Evolutionary conservation across 2,329 filamentous ascomycete species (phyloP).

Genomic region (Teratosphaeria gauchensis): DNA sequence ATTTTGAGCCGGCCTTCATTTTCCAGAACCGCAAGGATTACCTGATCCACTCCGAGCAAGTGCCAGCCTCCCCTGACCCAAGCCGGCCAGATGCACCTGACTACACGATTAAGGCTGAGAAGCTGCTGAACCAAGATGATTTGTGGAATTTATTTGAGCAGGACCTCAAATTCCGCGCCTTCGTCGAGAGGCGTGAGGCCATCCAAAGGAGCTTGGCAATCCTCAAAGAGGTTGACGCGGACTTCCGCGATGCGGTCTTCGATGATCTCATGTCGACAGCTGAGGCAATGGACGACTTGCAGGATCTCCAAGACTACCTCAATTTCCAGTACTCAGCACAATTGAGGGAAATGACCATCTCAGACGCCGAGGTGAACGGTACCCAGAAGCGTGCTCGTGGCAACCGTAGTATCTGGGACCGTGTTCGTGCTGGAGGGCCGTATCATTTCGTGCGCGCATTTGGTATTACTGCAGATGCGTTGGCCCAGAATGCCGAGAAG

Average conservation of each 20-base stretch:
- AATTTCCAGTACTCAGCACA: slow-evolving; percentile 86
- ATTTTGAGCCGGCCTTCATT: slow-evolving; percentile 93
- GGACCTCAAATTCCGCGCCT: slow-evolving; percentile 87
- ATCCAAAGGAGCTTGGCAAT: slow-evolving; percentile 71
- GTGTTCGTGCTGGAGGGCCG: slow-evolving; percentile 68
- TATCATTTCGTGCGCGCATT: slow-evolving; percentile 80
- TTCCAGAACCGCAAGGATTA: slow-evolving; percentile 98
- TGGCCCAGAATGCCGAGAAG: slow-evolving; percentile 76
- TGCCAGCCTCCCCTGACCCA: slow-evolving; percentile 50
- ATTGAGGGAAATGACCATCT: slow-evolving; percentile 66
- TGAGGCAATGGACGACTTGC: slow-evolving; percentile 84
- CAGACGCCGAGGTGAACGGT: slow-evolving; percentile 52
- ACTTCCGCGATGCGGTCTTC: slow-evolving; percentile 62
- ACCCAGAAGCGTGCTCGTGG: slow-evolving; percentile 73
- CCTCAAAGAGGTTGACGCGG: slow-evolving; percentile 47
- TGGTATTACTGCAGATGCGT: slow-evolving; percentile 77
- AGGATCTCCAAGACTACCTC: slow-evolving; percentile 92
- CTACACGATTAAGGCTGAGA: slow-evolving; percentile 68
- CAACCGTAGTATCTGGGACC: slow-evolving; percentile 71
- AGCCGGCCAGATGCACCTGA: slow-evolving; percentile 63
- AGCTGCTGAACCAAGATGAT: slow-evolving; percentile 83
- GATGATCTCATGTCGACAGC: slow-evolving; percentile 74
- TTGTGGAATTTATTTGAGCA: slow-evolving; percentile 91
- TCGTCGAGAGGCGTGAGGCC: slow-evolving; percentile 83
- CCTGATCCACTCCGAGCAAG: slow-evolving; percentile 76